Conservation (phyloP, 345 rosid species). For the Heritiera fomes region DNA sequence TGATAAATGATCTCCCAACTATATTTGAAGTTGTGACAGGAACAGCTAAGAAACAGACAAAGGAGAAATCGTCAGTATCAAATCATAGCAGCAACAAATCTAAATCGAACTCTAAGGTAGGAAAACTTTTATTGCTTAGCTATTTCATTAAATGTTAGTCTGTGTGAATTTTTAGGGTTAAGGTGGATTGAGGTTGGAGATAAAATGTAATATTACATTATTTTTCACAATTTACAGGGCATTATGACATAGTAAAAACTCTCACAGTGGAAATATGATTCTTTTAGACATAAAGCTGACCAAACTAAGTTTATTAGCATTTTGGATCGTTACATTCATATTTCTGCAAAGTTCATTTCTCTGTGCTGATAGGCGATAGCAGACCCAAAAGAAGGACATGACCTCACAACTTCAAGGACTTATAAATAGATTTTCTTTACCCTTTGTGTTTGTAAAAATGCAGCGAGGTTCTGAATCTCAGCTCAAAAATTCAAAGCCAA, state of each 20-base stretch:
- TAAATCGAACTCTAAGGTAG: constrained; percentile 73
- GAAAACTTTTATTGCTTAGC: not conserved
- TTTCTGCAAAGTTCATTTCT: not conserved
- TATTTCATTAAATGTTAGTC: not conserved
- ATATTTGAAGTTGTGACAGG: constrained; percentile 82
- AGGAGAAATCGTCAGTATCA: constrained; percentile 63
- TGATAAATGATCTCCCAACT: constrained; percentile 87
- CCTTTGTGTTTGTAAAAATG: constrained; percentile 6
- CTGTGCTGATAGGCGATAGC: not conserved
- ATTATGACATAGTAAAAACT: not conserved
- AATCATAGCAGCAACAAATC: constrained; percentile 73
- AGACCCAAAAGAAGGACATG: not conserved
- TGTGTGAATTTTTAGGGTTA: not conserved
- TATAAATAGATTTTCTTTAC: constrained; percentile 4
- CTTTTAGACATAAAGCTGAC: constrained; percentile 11
- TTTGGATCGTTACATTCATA: not conserved
- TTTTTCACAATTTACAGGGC: not conserved
- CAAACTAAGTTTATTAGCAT: not conserved
- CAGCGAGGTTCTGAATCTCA: constrained; percentile 58
- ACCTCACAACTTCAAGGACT: not conserved
- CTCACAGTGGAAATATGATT: not conserved
- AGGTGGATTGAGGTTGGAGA: not conserved
- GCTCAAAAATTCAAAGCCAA: constrained; percentile 41
- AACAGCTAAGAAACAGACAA: constrained; percentile 58
- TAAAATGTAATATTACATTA: not conserved